A percentile compares a stretch with the other conserved stretches of the same genome.
Evolutionary conservation across 164 flowering plant species (phyloP).

Genomic region (Santalum album): DNA sequence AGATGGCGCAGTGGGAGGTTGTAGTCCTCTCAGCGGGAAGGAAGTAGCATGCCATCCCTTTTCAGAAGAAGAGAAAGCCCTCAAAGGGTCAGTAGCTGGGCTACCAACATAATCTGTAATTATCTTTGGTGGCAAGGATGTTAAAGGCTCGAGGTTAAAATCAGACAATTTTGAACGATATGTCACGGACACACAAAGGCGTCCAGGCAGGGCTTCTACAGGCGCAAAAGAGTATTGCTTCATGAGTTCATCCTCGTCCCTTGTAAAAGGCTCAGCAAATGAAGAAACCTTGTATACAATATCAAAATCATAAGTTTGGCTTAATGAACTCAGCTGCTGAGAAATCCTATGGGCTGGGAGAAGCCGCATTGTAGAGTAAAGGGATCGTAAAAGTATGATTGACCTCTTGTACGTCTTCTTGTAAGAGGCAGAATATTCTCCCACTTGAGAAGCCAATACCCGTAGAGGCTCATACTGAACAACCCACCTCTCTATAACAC

Average conservation of each 20-base stretch:
- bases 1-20: slow-evolving; percentile 37
- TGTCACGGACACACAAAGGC: slow-evolving; percentile 50
- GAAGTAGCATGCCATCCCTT: slow-evolving; percentile 37
- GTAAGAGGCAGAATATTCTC: slow-evolving; percentile 31
- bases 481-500: slow-evolving; percentile 83
- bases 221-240: slow-evolving; percentile 51
- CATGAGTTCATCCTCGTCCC: slow-evolving; percentile 58
- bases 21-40: slow-evolving; percentile 36
- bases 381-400: slow-evolving; percentile 61
- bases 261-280: slow-evolving; percentile 50
- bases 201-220: slow-evolving; percentile 71
- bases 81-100: slow-evolving; percentile 69
- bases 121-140: slow-evolving; percentile 50
- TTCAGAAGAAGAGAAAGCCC: slow-evolving; percentile 44
- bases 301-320: slow-evolving; percentile 48
- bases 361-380: slow-evolving; percentile 63
- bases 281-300: slow-evolving; percentile 77
- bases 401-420: slow-evolving; percentile 72
- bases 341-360: slow-evolving; percentile 70
- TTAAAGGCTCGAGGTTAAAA: slow-evolving; percentile 47
- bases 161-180: slow-evolving; percentile 59
- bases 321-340: slow-evolving; percentile 44
- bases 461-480: slow-evolving; percentile 53
- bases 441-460: slow-evolving; percentile 22
- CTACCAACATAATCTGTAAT: slow-evolving; percentile 90